Conservation (phyloP, 768 basidiomycete species). For the Suillus clintonianus region DNA sequence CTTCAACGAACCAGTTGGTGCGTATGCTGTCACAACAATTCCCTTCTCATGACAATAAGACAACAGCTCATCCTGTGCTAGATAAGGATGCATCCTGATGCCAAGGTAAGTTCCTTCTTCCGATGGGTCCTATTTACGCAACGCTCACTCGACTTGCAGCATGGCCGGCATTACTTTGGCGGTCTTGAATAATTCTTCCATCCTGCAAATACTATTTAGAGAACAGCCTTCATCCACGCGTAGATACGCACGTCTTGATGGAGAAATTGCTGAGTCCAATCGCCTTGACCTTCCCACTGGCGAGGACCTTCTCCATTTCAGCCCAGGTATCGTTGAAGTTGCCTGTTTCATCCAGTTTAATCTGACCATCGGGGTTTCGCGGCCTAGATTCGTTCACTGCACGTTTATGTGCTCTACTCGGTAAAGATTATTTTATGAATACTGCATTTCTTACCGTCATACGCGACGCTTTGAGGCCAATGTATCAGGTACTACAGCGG, state of each 20-base stretch:
- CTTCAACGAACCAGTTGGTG: conserved; percentile 25
- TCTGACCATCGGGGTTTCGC: conserved; percentile 18
- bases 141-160: conserved; percentile 32
- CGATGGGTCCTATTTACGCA: background rate
- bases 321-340: conserved; percentile 30
- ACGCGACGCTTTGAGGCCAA: conserved; percentile 32
- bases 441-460: conserved; percentile 13
- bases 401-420: background rate
- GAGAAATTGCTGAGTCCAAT: conserved; percentile 38
- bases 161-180: conserved; percentile 33
- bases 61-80: conserved; percentile 31
- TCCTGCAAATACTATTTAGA: conserved; percentile 8
- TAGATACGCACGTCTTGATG: conserved; percentile 25
- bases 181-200: conserved; percentile 22
- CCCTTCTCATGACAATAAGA: conserved; percentile 29
- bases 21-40: conserved; percentile 35
- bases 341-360: conserved; percentile 16
- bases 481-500: conserved; percentile 39
- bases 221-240: background rate
- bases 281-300: conserved; percentile 24
- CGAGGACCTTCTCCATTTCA: conserved; percentile 23
- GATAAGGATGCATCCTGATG: conserved; percentile 36
- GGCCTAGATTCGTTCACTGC: conserved; percentile 11
- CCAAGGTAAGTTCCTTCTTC: conserved; percentile 7
- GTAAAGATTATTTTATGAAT: background rate